Conservation (phyloP, 768 basidiomycete species). For the Phylloporus sp. region DNA sequence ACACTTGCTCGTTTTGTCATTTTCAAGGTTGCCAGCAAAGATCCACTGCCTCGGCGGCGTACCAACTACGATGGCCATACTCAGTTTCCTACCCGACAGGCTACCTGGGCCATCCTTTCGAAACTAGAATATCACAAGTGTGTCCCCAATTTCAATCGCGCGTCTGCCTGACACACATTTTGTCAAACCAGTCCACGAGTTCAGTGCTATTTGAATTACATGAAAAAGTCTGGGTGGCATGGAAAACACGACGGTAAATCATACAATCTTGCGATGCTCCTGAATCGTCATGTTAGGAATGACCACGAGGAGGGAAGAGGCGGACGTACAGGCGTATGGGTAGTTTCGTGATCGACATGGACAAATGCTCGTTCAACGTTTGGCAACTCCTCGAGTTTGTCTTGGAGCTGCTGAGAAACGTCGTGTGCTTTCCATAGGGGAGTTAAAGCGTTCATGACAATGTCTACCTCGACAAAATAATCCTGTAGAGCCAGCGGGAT, state of each 20-base stretch:
- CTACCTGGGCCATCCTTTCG: no score
- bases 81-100: background rate
- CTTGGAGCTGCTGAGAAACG: slow-evolving; percentile 77
- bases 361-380: slow-evolving; percentile 93
- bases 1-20: slow-evolving; percentile 28
- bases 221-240: background rate
- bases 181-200: background rate
- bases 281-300: slow-evolving; percentile 13
- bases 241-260: background rate
- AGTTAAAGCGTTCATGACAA: slow-evolving; percentile 87
- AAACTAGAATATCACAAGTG: background rate
- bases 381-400: slow-evolving; percentile 84
- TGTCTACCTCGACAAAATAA: slow-evolving; percentile 93
- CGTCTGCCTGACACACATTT: background rate
- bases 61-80: background rate
- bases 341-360: slow-evolving; percentile 91
- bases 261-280: slow-evolving; percentile 43
- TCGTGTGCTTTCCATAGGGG: slow-evolving; percentile 90
- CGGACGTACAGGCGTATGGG: slow-evolving; percentile 59
- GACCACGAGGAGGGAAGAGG: background rate
- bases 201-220: background rate
- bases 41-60: background rate
- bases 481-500: slow-evolving; percentile 44
- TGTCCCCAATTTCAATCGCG: slow-evolving; percentile 4
- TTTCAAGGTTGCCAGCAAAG: slow-evolving; percentile 17